A percentile compares a stretch with the other conserved stretches of the same genome.
Evolutionary conservation across 768 basidiomycete genomes (phyloP).

Genomic region (Hortiboletus campestris): DNA sequence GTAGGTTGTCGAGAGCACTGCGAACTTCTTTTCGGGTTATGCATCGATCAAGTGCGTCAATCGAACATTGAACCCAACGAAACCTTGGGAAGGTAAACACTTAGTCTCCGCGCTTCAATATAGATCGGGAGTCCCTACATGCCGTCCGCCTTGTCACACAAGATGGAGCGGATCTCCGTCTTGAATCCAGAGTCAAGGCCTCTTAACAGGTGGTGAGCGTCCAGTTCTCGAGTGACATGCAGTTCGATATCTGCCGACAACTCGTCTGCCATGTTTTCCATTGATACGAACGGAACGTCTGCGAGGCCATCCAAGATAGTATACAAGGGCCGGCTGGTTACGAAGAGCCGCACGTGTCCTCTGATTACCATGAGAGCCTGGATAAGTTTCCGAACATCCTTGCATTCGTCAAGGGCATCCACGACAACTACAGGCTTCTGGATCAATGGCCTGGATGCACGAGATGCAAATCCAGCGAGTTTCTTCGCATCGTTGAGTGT

Average conservation of each 20-base stretch:
- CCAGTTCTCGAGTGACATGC: neutral
- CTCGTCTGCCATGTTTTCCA: neutral
- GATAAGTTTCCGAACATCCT: neutral
- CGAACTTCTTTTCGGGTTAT: neutral
- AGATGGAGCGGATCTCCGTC: neutral
- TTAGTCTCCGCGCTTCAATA: neutral
- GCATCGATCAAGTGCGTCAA: neutral
- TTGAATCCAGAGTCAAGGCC: neutral
- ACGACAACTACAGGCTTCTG: neutral
- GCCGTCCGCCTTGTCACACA: neutral
- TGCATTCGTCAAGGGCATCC: constrained; percentile 9
- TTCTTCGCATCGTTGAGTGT: neutral
- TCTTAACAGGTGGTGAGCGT: neutral
- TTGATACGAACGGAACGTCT: neutral
- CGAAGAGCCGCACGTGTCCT: neutral
- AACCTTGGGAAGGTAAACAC: neutral
- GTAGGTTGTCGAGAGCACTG: neutral
- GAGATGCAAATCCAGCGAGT: neutral
- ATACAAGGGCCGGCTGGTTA: neutral
- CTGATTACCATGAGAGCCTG: neutral
- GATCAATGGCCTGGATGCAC: neutral
- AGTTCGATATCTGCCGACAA: neutral
- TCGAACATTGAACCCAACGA: constrained; percentile 3
- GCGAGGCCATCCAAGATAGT: neutral
- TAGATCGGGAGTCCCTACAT: neutral